Percentiles rank a stretch among this genome's conserved stretches.
These are phyloP conservation scores for Carex cristatella DNA, from an alignment of 176 grass and related monocot species.

Conservation along the genomic window DNA sequence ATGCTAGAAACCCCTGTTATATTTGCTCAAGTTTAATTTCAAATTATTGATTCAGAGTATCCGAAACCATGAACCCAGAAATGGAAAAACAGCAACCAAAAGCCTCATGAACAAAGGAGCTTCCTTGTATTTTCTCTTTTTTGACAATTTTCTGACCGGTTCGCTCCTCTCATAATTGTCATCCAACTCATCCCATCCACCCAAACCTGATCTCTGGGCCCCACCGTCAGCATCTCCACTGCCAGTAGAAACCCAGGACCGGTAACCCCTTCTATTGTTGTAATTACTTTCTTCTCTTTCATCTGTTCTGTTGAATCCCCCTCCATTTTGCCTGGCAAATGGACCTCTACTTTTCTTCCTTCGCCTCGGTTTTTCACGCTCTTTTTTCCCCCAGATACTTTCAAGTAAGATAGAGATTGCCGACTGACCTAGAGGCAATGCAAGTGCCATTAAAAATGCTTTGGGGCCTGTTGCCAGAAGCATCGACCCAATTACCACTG, in stretches of 20 bases:
- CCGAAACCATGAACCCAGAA: constrained; percentile 83
- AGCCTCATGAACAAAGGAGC: constrained; percentile 60
- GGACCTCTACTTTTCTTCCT: constrained; percentile 21
- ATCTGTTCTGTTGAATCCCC: constrained; percentile 12
- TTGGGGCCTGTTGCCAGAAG: constrained; percentile 50
- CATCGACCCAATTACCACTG: constrained; percentile 57
- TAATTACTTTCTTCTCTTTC: constrained; percentile 19
- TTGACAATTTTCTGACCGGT: constrained; percentile 27
- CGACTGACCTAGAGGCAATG: constrained; percentile 63
- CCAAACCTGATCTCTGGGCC: constrained; percentile 28
- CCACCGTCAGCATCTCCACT: neutral
- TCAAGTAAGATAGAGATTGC: constrained; percentile 49
- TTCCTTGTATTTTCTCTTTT: constrained; percentile 47
- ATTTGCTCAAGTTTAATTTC: neutral
- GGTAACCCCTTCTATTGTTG: constrained; percentile 27
- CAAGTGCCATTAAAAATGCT: constrained; percentile 79
- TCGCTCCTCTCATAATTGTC: constrained; percentile 4
- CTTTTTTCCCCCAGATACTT: constrained; percentile 36
- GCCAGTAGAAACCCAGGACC: constrained; percentile 34
- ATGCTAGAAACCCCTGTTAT: neutral
- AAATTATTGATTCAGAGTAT: constrained; percentile 34
- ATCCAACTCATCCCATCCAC: constrained; percentile 83
- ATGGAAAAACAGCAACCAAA: constrained; percentile 75
- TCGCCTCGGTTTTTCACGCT: neutral
- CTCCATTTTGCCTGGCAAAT: constrained; percentile 9